These are phyloP conservation scores for Hygrocybe punicea DNA, from an alignment of 768 basidiomycete species.

Conservation along the genomic window DNA sequence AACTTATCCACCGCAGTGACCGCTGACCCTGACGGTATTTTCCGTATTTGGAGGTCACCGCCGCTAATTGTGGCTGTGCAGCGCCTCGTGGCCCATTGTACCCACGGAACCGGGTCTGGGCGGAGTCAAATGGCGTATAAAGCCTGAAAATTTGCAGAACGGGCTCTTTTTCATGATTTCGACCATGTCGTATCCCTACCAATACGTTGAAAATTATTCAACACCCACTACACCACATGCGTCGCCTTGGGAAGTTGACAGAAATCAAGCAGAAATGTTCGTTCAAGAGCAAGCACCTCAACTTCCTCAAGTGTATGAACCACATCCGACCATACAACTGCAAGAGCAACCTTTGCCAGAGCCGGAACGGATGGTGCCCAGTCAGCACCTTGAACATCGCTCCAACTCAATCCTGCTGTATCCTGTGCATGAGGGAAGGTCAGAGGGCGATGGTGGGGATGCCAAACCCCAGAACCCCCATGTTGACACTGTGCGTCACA, in stretches of 20 bases:
- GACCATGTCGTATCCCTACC: conserved; percentile 49
- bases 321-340: conserved; percentile 13
- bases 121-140: conserved; percentile 1
- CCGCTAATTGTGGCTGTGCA: not conserved
- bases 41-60: not conserved
- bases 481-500: conserved; percentile 22
- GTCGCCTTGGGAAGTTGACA: conserved; percentile 35
- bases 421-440: conserved; percentile 27
- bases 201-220: conserved; percentile 47
- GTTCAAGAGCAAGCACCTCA: conserved; percentile 38
- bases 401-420: conserved; percentile 24
- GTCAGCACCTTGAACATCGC: conserved; percentile 20
- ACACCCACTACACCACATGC: conserved; percentile 47
- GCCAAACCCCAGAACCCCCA: conserved; percentile 18
- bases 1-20: too few relatives aligned
- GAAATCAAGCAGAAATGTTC: conserved; percentile 5
- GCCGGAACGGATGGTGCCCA: conserved; percentile 29
- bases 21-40: not conserved
- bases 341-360: conserved; percentile 28
- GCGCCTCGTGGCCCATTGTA: conserved; percentile 10
- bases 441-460: conserved; percentile 25
- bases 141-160: not conserved
- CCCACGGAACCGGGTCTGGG: conserved; percentile 8
- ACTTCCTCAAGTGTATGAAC: conserved; percentile 22
- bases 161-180: not conserved